These are phyloP conservation scores for Beta macrorhiza DNA, from an alignment of 179 eudicot genomes.

Conservation along the genomic window DNA sequence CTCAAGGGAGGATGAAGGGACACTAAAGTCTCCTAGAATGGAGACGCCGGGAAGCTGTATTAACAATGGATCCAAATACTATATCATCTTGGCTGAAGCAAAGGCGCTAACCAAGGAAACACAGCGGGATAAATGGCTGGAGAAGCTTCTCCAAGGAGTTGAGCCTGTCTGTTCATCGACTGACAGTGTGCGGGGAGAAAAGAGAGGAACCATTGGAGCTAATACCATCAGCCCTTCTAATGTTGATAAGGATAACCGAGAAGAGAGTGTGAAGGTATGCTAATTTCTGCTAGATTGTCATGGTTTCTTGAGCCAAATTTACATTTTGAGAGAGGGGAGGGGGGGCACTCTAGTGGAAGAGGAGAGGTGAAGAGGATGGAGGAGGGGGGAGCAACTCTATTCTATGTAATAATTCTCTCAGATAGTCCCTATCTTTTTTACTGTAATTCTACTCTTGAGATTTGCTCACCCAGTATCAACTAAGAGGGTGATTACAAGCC, in stretches of 20 bases:
- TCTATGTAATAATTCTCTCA: not conserved
- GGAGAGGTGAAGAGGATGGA: not conserved
- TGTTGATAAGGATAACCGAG: conserved; percentile 31
- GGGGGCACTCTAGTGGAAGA: not conserved
- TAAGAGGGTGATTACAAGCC: too few relatives aligned
- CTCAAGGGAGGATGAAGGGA: conserved; percentile 72
- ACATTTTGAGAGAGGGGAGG: not conserved
- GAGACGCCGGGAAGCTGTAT: conserved; percentile 84
- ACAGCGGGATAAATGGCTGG: conserved; percentile 83
- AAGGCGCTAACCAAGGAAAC: conserved; percentile 68
- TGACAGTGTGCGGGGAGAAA: conserved; percentile 40
- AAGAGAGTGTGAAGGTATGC: conserved; percentile 41
- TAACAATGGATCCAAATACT: conserved; percentile 53
- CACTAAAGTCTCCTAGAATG: conserved; percentile 41
- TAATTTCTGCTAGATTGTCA: not conserved
- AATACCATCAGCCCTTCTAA: conserved; percentile 29
- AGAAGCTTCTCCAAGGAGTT: conserved; percentile 73
- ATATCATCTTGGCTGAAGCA: conserved; percentile 57
- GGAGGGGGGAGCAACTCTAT: not conserved
- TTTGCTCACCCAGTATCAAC: too few relatives aligned
- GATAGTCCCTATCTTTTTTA: not conserved
- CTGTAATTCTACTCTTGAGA: too few relatives aligned
- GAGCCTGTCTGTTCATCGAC: conserved; percentile 51
- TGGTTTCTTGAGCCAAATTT: conserved; percentile 8
- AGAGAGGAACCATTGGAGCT: conserved; percentile 38